Evolutionary conservation across 129 eudicot species (phyloP).

Genomic region (Solidago caesia): DNA sequence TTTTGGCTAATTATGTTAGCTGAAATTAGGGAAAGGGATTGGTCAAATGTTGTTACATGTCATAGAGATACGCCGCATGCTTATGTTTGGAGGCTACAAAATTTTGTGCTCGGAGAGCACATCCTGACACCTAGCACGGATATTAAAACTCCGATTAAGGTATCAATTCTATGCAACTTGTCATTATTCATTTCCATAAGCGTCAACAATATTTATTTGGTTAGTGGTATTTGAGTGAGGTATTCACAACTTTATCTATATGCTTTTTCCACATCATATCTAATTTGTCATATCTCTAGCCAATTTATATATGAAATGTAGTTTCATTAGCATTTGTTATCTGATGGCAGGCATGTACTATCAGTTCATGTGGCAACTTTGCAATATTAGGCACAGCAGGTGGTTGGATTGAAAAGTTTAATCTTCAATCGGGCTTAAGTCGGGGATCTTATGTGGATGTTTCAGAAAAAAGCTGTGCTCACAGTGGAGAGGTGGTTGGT

Average conservation of each 20-base stretch:
- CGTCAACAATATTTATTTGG: not conserved
- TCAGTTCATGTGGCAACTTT: conserved; percentile 95
- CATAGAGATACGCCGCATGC: conserved; percentile 86
- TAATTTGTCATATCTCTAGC: no score
- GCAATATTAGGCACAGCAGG: conserved; percentile 85
- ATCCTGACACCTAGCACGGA: conserved; percentile 68
- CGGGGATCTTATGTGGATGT: conserved; percentile 77
- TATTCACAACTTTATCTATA: no score
- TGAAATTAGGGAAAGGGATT: conserved; percentile 96
- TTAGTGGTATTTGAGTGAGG: no score
- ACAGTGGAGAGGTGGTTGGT: conserved; percentile 85
- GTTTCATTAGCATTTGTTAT: conserved; percentile 11
- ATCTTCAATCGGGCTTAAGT: conserved; percentile 93
- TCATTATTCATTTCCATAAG: conserved; percentile 2
- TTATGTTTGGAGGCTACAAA: conserved; percentile 97
- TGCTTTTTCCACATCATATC: conserved; percentile 6
- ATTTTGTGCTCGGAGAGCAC: conserved; percentile 93
- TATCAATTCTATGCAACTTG: conserved; percentile 21
- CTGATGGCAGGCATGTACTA: conserved; percentile 69
- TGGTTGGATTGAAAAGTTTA: conserved; percentile 96
- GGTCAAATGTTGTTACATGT: conserved; percentile 98
- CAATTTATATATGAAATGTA: not conserved
- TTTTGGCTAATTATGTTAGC: conserved; percentile 37
- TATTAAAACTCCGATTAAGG: conserved; percentile 70
- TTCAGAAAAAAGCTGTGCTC: conserved; percentile 57